phyloP scores from a whole-genome alignment of 129 eudicot genomes.

The Cynara cardunculus region DNA sequence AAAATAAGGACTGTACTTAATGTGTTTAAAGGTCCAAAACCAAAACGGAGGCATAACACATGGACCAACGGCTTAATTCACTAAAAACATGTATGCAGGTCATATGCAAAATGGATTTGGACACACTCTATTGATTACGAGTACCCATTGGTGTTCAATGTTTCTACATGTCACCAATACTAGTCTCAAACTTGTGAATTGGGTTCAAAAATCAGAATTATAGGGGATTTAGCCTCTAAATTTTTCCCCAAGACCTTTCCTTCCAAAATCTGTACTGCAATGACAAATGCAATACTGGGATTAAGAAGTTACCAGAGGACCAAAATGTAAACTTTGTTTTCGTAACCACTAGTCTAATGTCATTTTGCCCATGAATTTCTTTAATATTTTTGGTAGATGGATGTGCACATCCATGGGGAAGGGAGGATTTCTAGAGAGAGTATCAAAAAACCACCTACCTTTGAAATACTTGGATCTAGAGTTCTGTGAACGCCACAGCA shows the following conservation, averaged over 20 bases:
- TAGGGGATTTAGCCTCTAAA: neutral
- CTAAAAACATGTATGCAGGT: neutral
- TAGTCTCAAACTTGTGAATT: neutral
- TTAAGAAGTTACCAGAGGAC: neutral
- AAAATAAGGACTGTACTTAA: no score
- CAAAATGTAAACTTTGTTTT: neutral
- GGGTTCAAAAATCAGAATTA: neutral
- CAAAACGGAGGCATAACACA: neutral
- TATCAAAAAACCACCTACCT: conserved; percentile 34
- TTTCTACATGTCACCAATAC: neutral
- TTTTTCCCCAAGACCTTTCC: neutral
- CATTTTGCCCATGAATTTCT: neutral
- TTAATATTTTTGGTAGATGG: neutral
- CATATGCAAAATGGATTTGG: neutral
- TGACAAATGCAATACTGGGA: neutral
- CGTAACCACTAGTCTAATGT: neutral
- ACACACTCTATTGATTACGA: neutral
- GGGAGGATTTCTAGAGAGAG: neutral
- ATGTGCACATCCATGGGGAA: neutral
- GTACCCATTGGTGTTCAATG: neutral
- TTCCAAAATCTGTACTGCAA: neutral
- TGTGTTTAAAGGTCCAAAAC: neutral
- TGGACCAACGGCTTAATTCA: neutral
- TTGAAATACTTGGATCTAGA: conserved; percentile 78
- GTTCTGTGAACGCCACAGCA: conserved; percentile 87